A percentile compares a stretch with the other conserved stretches of the same genome.
These are phyloP conservation scores for Cordyceps fumosorosea DNA, from an alignment of 2,329 filamentous ascomycete genomes.

Conservation along the genomic window DNA sequence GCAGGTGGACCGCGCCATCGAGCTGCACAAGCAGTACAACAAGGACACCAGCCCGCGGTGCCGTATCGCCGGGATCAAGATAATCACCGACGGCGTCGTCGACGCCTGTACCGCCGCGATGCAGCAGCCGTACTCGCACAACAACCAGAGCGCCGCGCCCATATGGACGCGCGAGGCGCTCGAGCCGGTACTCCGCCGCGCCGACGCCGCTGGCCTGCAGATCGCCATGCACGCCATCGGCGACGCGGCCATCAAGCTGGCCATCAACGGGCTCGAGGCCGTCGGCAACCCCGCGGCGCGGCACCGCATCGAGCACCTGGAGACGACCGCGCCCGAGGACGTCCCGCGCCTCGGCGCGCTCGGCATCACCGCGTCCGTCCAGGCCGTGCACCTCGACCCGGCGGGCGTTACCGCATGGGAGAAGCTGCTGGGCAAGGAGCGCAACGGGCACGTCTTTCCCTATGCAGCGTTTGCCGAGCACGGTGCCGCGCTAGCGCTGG, in stretches of 20 bases:
- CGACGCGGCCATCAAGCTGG: conserved; percentile 42
- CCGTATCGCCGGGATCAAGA: conserved; percentile 53
- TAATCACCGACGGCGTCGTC: conserved; percentile 57
- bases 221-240: conserved; percentile 23
- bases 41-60: conserved; percentile 29
- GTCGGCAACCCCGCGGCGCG: conserved; percentile 37
- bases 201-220: conserved; percentile 47
- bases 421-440: conserved; percentile 44
- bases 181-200: conserved; percentile 45
- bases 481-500: conserved; percentile 49
- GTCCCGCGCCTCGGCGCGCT: conserved; percentile 48
- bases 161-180: conserved; percentile 50
- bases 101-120: conserved; percentile 57
- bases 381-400: conserved; percentile 54
- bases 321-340: conserved; percentile 49
- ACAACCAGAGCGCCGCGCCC: conserved; percentile 34
- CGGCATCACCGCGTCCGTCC: conserved; percentile 54
- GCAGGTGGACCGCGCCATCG: conserved; percentile 39
- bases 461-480: conserved; percentile 54
- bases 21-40: conserved; percentile 27
- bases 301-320: conserved; percentile 58
- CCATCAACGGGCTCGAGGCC: conserved; percentile 46
- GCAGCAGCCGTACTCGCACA: conserved; percentile 48
- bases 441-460: conserved; percentile 54
- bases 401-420: conserved; percentile 57